Conservation (phyloP, 148 eudicot species). For the Camellia japonica region DNA sequence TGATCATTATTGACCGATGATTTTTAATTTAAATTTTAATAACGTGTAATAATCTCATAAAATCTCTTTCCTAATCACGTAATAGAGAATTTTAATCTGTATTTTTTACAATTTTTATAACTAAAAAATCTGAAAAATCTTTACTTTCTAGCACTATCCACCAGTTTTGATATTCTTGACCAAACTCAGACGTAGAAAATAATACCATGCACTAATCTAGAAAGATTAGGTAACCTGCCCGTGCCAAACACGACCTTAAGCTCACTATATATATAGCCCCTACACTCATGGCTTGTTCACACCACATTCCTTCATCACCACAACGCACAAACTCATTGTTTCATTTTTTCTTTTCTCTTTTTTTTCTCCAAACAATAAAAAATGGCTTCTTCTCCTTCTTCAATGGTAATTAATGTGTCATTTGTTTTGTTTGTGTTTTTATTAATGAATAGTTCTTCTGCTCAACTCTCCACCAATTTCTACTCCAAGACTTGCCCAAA, state of each 20-base stretch:
- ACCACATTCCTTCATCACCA: not conserved
- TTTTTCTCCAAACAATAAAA: too few relatives aligned
- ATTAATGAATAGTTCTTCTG: slow-evolving; percentile 14
- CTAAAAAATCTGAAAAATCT: too few relatives aligned
- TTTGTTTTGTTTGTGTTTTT: slow-evolving; percentile 6
- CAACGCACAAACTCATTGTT: too few relatives aligned
- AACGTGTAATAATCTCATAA: too few relatives aligned
- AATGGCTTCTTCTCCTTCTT: slow-evolving; percentile 22
- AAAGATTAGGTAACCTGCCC: slow-evolving; percentile 18
- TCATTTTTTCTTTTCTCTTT: too few relatives aligned
- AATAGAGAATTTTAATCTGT: too few relatives aligned
- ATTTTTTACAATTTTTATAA: too few relatives aligned
- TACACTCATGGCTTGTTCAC: not conserved
- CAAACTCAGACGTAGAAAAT: not conserved
- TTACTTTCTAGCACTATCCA: too few relatives aligned
- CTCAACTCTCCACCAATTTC: slow-evolving; percentile 21
- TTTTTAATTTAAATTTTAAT: too few relatives aligned
- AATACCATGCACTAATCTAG: slow-evolving; percentile 17
- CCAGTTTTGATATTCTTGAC: too few relatives aligned
- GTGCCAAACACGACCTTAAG: not conserved
- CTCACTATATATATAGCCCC: slow-evolving; percentile 7
- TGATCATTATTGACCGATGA: too few relatives aligned
- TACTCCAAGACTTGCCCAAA: slow-evolving; percentile 28
- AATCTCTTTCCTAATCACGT: too few relatives aligned
- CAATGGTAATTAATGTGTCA: not conserved